These are phyloP conservation scores for Pyricularia sp. DNA, from an alignment of 2,329 filamentous ascomycete genomes.

Conservation along the genomic window DNA sequence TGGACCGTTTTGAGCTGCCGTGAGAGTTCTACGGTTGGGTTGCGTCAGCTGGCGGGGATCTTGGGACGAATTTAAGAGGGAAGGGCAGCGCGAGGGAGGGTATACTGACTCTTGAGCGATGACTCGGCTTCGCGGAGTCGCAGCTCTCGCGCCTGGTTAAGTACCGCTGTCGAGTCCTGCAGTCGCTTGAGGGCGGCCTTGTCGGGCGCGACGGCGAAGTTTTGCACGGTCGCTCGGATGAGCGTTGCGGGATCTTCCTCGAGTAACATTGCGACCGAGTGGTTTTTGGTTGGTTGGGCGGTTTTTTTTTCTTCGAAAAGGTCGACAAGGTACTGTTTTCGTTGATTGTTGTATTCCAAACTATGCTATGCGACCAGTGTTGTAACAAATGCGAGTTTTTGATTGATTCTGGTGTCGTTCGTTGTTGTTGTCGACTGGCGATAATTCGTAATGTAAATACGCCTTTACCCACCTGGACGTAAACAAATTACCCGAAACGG, in stretches of 20 bases:
- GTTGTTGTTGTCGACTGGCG: not conserved
- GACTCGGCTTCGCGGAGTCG: slow-evolving; percentile 63
- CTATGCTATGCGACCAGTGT: not conserved
- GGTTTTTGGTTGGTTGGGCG: not conserved
- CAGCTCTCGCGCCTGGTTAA: slow-evolving; percentile 75
- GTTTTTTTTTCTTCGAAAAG: not conserved
- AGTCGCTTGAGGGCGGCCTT: slow-evolving; percentile 73
- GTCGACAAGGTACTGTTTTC: no score
- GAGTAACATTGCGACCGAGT: slow-evolving; percentile 2
- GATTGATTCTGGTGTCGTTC: not conserved
- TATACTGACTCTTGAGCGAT: slow-evolving; percentile 47
- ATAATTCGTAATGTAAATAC: not conserved
- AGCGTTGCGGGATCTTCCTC: slow-evolving; percentile 35
- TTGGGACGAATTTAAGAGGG: not conserved
- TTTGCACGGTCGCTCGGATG: slow-evolving; percentile 82
- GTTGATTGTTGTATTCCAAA: not conserved
- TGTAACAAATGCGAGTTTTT: not conserved
- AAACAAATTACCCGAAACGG: slow-evolving; percentile 1
- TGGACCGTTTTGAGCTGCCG: slow-evolving; percentile 68
- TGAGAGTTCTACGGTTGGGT: slow-evolving; percentile 44
- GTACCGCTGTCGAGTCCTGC: slow-evolving; percentile 69
- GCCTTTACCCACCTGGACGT: not conserved
- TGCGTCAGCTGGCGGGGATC: not conserved
- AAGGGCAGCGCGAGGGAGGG: slow-evolving; percentile 6
- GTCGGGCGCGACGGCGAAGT: slow-evolving; percentile 92